Base-by-base conservation (phyloP, 805 yeast species). In the Wickerhamomyces rabaulensis region DNA sequence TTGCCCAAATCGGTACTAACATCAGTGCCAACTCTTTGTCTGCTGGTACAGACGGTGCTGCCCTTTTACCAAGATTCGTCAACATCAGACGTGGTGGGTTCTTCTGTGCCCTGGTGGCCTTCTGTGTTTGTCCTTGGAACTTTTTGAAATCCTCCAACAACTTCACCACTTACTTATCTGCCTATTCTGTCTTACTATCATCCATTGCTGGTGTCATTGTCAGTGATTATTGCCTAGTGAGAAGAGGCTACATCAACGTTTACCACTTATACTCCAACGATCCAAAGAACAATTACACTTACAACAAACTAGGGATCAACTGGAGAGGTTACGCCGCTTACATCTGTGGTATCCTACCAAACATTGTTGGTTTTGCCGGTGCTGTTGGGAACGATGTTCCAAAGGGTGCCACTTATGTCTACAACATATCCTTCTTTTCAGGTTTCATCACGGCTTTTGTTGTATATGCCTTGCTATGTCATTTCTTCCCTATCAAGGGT, bases 281-380 rank as follows among this genome's bases (percentile, higher is more conserved):
- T 15, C 3, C 27, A 4, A 65, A 63, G 15, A 60, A 73, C 8
- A 64, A 68, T 46, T 90, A 89, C 68, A 75, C 75, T 67, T 88
- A 78, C 67, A 74, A 76, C 57, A 66, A 58, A 26, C 66, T 70
- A 41, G 96, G 96, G 36, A 56, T 79, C 64, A 87, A 88, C 62
- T 87, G 95, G 94, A 75, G 95, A 63, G 96, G 92, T 2, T 81
- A 78, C 54, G 79, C 74, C 27, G 94, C 96, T 1, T 89, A 89
- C 62, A 63, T 89, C 53, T 74, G 82, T 54, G 96, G 96, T 46
- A 82, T 90, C 49, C 69, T 80, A 31, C 94, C 95, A 41, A 89
- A 88, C 58, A 82, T 89, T 59, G 85, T 85, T 19, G 97, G 97
- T 2, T 89, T 89, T 56, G 92, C 84, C 7, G 89, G 95, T 52